Conservation (phyloP, 768 basidiomycete species). For the Hemileccinum impolitum region DNA sequence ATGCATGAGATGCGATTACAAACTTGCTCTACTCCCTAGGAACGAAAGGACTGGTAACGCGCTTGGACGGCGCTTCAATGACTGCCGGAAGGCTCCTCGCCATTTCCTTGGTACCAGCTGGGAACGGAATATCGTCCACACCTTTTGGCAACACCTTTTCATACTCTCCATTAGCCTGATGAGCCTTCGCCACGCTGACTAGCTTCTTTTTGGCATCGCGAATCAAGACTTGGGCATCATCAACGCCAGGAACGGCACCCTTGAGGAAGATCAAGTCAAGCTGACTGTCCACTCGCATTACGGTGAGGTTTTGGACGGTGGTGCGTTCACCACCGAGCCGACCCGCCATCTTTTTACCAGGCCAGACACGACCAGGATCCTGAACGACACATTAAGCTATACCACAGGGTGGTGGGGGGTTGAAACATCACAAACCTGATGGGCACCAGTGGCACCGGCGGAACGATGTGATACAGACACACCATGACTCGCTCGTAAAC, state of each 20-base stretch:
- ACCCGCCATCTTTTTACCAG: constrained; percentile 98
- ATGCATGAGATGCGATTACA: constrained; percentile 2
- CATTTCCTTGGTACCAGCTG: constrained; percentile 79
- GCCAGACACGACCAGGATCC: constrained; percentile 96
- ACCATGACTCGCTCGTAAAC: constrained; percentile 92
- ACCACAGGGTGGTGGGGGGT: neutral
- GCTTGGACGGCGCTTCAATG: constrained; percentile 68
- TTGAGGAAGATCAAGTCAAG: constrained; percentile 89
- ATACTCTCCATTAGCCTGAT: constrained; percentile 67
- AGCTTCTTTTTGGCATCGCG: constrained; percentile 90
- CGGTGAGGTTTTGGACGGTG: constrained; percentile 85
- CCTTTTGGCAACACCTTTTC: constrained; percentile 80
- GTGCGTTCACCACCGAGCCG: constrained; percentile 80
- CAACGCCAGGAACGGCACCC: constrained; percentile 88
- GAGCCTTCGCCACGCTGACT: constrained; percentile 53
- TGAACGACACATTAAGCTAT: constrained; percentile 30
- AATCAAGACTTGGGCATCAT: constrained; percentile 82
- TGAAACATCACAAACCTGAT: constrained; percentile 61
- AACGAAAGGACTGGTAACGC: constrained; percentile 75
- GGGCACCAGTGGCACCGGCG: constrained; percentile 89
- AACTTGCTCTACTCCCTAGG: constrained; percentile 54
- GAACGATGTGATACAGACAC: constrained; percentile 92
- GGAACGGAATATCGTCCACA: constrained; percentile 85
- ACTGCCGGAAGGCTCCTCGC: constrained; percentile 63
- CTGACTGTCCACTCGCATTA: constrained; percentile 81